Evolutionary conservation across 192 early-diverging fungal species (phyloP).

Genomic region (Rhizoclosmatium globosum): DNA sequence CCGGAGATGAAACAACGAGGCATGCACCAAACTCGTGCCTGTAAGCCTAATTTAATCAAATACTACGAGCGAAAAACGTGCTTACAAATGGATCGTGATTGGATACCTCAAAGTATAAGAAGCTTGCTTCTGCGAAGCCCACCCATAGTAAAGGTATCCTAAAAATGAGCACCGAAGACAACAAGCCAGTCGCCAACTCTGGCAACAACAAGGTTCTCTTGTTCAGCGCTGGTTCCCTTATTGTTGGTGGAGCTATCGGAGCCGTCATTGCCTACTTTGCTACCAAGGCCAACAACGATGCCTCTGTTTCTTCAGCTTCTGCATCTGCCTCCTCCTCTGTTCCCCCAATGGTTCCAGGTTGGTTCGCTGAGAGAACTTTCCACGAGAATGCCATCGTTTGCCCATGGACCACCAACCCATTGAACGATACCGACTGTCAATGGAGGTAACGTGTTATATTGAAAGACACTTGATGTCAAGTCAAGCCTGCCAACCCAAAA

Average conservation of each 20-base stretch:
- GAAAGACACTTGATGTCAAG: not conserved
- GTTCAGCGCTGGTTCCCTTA: not conserved
- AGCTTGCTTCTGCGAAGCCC: too few species aligned
- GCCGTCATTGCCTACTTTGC: slow-evolving; percentile 13
- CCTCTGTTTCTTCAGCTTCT: not conserved
- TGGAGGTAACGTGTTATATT: not conserved
- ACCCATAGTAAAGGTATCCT: too few species aligned
- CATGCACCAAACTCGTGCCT: too few species aligned
- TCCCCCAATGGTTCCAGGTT: slow-evolving; percentile 14
- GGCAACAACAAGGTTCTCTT: too few species aligned
- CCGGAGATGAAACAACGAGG: too few species aligned
- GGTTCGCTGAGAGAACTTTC: slow-evolving; percentile 20
- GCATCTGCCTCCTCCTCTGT: not conserved
- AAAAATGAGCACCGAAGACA: too few species aligned
- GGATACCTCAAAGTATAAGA: too few species aligned
- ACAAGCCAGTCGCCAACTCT: too few species aligned
- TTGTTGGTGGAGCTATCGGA: not conserved
- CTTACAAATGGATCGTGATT: too few species aligned
- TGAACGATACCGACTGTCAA: slow-evolving; percentile 24
- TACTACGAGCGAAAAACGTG: too few species aligned
- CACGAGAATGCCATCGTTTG: slow-evolving; percentile 22
- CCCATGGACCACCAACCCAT: slow-evolving; percentile 14
- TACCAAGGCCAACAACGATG: not conserved
- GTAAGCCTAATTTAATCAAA: too few species aligned
- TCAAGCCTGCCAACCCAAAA: too few species aligned